A percentile compares a stretch with the other conserved stretches of the same genome.
Conservation (phyloP, 75 land plant genomes). For the Azolla pinnata region DNA sequence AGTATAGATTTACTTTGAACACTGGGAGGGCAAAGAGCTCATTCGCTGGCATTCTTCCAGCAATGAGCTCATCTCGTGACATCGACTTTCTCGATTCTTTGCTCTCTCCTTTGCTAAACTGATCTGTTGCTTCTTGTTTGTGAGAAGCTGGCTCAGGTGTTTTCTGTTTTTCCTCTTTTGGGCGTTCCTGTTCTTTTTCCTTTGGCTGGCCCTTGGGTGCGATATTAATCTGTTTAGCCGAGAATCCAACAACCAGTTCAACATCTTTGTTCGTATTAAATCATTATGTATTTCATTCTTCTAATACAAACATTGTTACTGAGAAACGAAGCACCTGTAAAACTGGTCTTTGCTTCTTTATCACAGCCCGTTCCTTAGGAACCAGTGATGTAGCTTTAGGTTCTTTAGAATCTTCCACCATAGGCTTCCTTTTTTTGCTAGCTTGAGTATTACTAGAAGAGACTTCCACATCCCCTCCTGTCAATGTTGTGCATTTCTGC, state of each 20-base stretch:
- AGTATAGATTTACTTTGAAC: conserved; percentile 54
- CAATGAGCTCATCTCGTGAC: conserved; percentile 52
- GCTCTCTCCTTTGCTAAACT: too few relatives aligned
- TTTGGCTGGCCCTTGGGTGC: conserved; percentile 34
- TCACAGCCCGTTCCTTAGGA: conserved; percentile 57
- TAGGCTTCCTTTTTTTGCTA: conserved; percentile 9
- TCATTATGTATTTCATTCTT: neutral
- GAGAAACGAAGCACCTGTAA: conserved; percentile 72
- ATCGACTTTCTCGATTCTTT: conserved; percentile 24
- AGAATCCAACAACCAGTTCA: neutral
- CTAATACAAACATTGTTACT: neutral
- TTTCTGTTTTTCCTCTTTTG: too few relatives aligned
- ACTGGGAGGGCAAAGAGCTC: conserved; percentile 77
- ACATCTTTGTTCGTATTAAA: neutral
- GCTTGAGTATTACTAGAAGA: too few relatives aligned
- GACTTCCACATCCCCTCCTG: too few relatives aligned
- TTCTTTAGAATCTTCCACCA: conserved; percentile 78
- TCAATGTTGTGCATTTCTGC: too few relatives aligned
- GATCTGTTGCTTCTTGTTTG: too few relatives aligned
- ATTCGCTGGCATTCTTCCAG: conserved; percentile 59
- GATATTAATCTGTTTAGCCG: conserved; percentile 58
- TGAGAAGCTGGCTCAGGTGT: too few relatives aligned
- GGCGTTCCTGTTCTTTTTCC: conserved; percentile 24
- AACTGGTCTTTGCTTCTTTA: conserved; percentile 83
- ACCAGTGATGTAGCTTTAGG: conserved; percentile 53